Percentiles rank a stretch among this genome's conserved stretches.
Evolutionary conservation across 768 basidiomycete genomes (phyloP).

Genomic region (Amanita pallidorosea): DNA sequence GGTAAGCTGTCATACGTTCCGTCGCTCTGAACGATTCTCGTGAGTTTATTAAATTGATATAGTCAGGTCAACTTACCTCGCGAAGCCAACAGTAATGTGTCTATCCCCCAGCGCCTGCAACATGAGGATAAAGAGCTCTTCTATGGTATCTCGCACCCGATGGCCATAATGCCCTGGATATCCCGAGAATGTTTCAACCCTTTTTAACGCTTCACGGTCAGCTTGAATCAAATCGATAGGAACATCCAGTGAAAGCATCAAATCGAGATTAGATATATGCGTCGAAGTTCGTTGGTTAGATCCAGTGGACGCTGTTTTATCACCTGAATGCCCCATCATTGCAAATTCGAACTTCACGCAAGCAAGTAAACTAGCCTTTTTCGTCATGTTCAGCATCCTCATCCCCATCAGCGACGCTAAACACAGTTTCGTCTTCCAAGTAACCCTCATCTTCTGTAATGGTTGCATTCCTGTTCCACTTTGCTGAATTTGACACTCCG

Average conservation of each 20-base stretch:
- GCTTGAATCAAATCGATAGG: constrained; percentile 90
- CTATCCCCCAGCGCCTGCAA: constrained; percentile 66
- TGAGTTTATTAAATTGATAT: constrained; percentile 8
- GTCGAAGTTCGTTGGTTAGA: constrained; percentile 1
- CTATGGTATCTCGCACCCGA: constrained; percentile 85
- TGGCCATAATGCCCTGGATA: constrained; percentile 86
- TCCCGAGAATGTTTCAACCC: constrained; percentile 79
- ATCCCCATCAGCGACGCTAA: constrained; percentile 34
- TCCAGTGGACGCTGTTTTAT: neutral
- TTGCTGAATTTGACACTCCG: constrained; percentile 81
- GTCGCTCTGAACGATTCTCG: constrained; percentile 53
- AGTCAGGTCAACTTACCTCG: constrained; percentile 34
- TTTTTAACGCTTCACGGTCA: constrained; percentile 83
- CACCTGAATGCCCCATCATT: no score
- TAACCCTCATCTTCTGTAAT: constrained; percentile 24
- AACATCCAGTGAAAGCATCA: constrained; percentile 84
- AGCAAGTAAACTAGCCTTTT: neutral
- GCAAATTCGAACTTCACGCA: neutral
- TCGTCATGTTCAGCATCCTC: constrained; percentile 6
- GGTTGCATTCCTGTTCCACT: constrained; percentile 50
- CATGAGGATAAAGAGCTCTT: constrained; percentile 86
- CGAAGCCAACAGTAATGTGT: constrained; percentile 77
- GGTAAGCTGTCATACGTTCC: constrained; percentile 82
- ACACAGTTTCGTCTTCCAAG: constrained; percentile 32
- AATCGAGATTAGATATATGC: constrained; percentile 46